Conservation (phyloP, 208 protist genomes). For the Trypanosoma congolense region DNA sequence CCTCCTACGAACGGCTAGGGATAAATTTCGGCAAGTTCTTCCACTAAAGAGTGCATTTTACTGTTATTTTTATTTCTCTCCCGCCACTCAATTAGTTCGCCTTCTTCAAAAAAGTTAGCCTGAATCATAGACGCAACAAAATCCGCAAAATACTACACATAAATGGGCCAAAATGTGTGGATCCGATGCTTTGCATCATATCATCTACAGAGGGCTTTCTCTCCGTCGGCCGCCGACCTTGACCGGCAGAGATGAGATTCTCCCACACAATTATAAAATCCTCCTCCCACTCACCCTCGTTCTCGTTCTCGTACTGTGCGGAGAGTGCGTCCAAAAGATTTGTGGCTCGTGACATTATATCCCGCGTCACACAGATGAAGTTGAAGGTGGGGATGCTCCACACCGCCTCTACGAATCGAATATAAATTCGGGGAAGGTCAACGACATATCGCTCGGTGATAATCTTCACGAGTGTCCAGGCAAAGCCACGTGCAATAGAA, state of each 20-base stretch:
- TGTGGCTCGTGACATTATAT: conserved; percentile 74
- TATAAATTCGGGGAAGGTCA: conserved; percentile 66
- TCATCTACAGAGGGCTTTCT: conserved; percentile 12
- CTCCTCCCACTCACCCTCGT: conserved; percentile 63
- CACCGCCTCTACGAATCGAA: conserved; percentile 52
- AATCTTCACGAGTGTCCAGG: conserved; percentile 71
- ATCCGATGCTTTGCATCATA: conserved; percentile 50
- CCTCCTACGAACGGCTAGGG: too few relatives aligned
- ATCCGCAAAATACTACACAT: conserved; percentile 71
- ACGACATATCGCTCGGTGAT: conserved; percentile 51
- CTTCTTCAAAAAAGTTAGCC: conserved; percentile 22
- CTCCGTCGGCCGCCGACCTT: conserved; percentile 13
- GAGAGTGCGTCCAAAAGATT: conserved; percentile 81
- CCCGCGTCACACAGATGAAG: conserved; percentile 47
- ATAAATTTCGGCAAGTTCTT: conserved; percentile 25
- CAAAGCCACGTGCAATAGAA: conserved; percentile 60
- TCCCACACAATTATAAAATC: conserved; percentile 77
- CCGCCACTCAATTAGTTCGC: conserved; percentile 29
- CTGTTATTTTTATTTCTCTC: conserved; percentile 24
- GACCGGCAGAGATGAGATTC: conserved; percentile 37
- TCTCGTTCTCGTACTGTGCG: conserved; percentile 27
- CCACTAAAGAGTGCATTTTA: conserved; percentile 9
- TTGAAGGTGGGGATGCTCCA: conserved; percentile 33
- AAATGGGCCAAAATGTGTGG: conserved; percentile 49
- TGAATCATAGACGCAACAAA: conserved; percentile 65